These are phyloP conservation scores for Ilyonectria mors-panacis DNA, from an alignment of 2,329 filamentous ascomycete species.

Conservation along the genomic window DNA sequence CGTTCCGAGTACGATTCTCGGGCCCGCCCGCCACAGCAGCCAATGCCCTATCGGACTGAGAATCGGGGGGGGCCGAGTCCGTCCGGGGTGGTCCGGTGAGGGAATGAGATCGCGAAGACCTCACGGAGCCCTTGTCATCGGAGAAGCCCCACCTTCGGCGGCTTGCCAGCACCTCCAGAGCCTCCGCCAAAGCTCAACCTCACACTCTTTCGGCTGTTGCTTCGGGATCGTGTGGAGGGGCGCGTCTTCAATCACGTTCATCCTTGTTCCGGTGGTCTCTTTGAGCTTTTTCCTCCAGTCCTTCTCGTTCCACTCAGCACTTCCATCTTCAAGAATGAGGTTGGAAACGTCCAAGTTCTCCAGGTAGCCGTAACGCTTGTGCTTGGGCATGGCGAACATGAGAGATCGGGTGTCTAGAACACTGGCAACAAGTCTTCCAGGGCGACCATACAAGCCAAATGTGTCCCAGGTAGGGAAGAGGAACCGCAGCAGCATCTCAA, in stretches of 20 bases:
- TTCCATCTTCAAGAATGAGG: slow-evolving; percentile 84
- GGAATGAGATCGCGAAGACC: slow-evolving; percentile 68
- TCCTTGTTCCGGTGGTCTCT: slow-evolving; percentile 85
- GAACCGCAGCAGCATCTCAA: slow-evolving; percentile 95
- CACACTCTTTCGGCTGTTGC: slow-evolving; percentile 72
- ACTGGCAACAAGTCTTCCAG: slow-evolving; percentile 88
- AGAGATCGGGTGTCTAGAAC: slow-evolving; percentile 88
- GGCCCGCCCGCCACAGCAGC: slow-evolving; percentile 52
- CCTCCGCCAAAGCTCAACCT: slow-evolving; percentile 65
- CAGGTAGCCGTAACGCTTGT: slow-evolving; percentile 89
- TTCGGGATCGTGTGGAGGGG: slow-evolving; percentile 60
- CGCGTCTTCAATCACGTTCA: slow-evolving; percentile 74
- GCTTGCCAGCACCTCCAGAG: slow-evolving; percentile 50
- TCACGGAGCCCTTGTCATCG: slow-evolving; percentile 66
- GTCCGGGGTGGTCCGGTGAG: slow-evolving; percentile 61
- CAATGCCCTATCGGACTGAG: slow-evolving; percentile 55
- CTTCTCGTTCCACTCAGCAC: slow-evolving; percentile 82
- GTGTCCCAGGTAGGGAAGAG: slow-evolving; percentile 96
- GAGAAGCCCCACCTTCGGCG: slow-evolving; percentile 70
- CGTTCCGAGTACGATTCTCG: slow-evolving; percentile 61
- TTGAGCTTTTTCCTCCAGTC: slow-evolving; percentile 94
- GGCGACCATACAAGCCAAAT: slow-evolving; percentile 91
- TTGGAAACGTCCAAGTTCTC: slow-evolving; percentile 88
- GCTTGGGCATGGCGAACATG: slow-evolving; percentile 98
- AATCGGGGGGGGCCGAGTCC: slow-evolving; percentile 66